These are phyloP conservation scores for Pugionium dolabratum DNA, from an alignment of 345 rosid genomes.

Conservation along the genomic window DNA sequence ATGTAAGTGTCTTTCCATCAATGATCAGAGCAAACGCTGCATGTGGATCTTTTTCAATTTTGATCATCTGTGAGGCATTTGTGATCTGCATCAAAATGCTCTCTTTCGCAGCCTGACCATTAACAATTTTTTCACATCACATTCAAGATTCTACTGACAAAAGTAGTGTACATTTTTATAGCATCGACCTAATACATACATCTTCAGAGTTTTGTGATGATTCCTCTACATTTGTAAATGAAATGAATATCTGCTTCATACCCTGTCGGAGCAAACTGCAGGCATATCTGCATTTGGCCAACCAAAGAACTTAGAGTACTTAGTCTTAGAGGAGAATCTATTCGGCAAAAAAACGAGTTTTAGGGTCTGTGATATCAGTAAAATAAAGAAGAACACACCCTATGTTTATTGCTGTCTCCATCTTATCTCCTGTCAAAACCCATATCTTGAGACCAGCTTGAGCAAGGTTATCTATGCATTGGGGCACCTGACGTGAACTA, in stretches of 20 bases:
- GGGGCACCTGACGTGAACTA: conserved; percentile 57
- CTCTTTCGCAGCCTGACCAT: conserved; percentile 56
- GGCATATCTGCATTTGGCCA: conserved; percentile 56
- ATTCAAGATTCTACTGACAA: conserved; percentile 2
- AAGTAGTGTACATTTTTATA: not conserved
- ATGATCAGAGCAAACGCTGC: conserved; percentile 70
- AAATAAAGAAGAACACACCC: conserved; percentile 49
- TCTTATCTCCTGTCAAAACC: conserved; percentile 87
- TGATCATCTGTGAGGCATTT: conserved; percentile 49
- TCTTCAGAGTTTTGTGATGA: conserved; percentile 32
- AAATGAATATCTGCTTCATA: conserved; percentile 58
- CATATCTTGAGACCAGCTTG: conserved; percentile 86
- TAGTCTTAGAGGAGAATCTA: conserved; percentile 27
- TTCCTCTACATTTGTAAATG: conserved; percentile 32
- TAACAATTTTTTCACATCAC: conserved; percentile 15
- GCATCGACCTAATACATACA: conserved; percentile 38
- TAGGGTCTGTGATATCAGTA: not conserved
- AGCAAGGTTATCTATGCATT: conserved; percentile 88
- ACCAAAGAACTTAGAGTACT: conserved; percentile 27
- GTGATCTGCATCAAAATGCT: conserved; percentile 53
- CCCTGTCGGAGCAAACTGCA: conserved; percentile 82
- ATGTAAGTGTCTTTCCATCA: conserved; percentile 69
- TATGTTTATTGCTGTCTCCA: conserved; percentile 81
- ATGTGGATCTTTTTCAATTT: conserved; percentile 46
- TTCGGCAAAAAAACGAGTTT: not conserved